Conservation (phyloP, 495 filamentous ascomycete species). For the Mycothermus thermophilus region DNA sequence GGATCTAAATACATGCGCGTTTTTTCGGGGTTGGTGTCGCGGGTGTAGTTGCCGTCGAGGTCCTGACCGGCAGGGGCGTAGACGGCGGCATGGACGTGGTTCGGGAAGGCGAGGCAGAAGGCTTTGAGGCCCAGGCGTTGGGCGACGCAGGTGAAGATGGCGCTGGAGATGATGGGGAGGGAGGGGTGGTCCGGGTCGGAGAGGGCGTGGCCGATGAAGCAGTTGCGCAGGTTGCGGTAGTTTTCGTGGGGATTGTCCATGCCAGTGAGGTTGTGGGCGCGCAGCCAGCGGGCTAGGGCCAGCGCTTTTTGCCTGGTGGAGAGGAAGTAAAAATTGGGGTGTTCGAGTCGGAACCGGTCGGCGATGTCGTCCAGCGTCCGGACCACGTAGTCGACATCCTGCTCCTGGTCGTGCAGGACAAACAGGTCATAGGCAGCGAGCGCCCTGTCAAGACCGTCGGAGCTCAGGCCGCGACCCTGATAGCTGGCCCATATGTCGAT, state of each 20-base stretch:
- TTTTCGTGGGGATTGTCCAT: slow-evolving; percentile 42
- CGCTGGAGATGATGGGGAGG: slow-evolving; percentile 63
- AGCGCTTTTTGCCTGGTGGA: slow-evolving; percentile 53
- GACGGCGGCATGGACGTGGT: slow-evolving; percentile 66
- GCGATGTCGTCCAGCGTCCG: slow-evolving; percentile 50
- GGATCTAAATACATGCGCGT: slow-evolving; percentile 72
- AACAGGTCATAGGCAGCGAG: slow-evolving; percentile 81
- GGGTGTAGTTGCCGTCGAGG: slow-evolving; percentile 40
- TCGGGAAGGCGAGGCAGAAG: slow-evolving; percentile 60
- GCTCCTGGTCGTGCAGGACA: slow-evolving; percentile 51
- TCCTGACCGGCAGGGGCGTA: slow-evolving; percentile 42
- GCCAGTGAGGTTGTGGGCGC: slow-evolving; percentile 51
- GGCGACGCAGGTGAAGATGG: slow-evolving; percentile 31
- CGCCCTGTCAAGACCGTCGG: slow-evolving; percentile 47
- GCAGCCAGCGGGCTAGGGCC: slow-evolving; percentile 51
- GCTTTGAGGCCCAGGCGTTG: slow-evolving; percentile 54
- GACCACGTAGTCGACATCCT: slow-evolving; percentile 59
- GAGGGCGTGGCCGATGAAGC: slow-evolving; percentile 65
- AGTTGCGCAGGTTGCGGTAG: slow-evolving; percentile 72
- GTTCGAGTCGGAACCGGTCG: slow-evolving; percentile 31
- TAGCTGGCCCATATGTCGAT: slow-evolving; percentile 57
- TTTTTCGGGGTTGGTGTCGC: slow-evolving; percentile 15
- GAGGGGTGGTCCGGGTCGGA: slow-evolving; percentile 56
- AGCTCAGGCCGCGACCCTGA: slow-evolving; percentile 17
- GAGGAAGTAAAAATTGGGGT: slow-evolving; percentile 36